phyloP scores from a whole-genome alignment of 176 grass and related monocot genomes.

The Lolium multiflorum region DNA sequence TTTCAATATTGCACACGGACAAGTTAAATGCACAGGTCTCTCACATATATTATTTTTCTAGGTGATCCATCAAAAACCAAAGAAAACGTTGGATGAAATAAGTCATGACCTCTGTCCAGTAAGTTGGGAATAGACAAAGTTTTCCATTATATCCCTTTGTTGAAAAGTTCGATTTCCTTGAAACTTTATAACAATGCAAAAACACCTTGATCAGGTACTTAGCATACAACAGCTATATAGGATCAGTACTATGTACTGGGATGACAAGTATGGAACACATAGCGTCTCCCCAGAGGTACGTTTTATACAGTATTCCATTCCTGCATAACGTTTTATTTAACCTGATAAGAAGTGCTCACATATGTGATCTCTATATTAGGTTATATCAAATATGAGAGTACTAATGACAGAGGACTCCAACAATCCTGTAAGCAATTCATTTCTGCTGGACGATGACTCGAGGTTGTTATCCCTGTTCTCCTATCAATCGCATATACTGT shows the following conservation, averaged over 20 bases:
- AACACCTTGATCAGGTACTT: conserved; percentile 69
- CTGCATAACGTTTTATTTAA: background rate
- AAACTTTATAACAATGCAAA: conserved; percentile 38
- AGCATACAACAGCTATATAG: conserved; percentile 99
- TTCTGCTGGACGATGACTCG: conserved; percentile 95
- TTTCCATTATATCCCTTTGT: background rate
- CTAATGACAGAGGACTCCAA: conserved; percentile 98
- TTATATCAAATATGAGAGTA: conserved; percentile 98
- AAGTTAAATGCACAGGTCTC: conserved; percentile 39
- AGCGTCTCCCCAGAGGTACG: conserved; percentile 93
- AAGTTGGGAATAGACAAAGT: conserved; percentile 38
- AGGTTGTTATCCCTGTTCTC: conserved; percentile 62
- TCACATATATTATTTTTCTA: conserved; percentile 51
- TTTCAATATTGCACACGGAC: conserved; percentile 16
- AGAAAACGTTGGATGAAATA: conserved; percentile 98
- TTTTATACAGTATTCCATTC: background rate
- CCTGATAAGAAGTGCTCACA: conserved; percentile 31
- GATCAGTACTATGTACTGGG: conserved; percentile 99
- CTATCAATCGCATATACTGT: conserved; percentile 7
- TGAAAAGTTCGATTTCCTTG: conserved; percentile 29
- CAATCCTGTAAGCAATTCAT: conserved; percentile 95
- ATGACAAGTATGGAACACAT: conserved; percentile 98
- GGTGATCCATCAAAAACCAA: conserved; percentile 99
- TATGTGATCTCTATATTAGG: conserved; percentile 50
- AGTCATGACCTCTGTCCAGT: conserved; percentile 99